These are phyloP conservation scores for Aspergillus viridinutans DNA, from an alignment of 2,329 filamentous ascomycete genomes.

Conservation along the genomic window DNA sequence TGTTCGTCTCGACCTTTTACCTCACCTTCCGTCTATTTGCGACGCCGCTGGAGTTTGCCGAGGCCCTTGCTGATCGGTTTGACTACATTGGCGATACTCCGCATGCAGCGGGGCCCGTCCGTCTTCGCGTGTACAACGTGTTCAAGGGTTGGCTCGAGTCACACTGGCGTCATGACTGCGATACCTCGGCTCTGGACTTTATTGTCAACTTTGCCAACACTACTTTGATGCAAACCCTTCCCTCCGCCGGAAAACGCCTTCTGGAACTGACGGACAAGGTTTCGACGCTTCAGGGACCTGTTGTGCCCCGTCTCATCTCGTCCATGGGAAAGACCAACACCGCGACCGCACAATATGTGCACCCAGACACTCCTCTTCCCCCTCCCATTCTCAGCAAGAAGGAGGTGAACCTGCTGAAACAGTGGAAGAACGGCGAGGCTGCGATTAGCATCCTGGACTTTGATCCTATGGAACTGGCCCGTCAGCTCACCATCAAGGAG, in stretches of 20 bases:
- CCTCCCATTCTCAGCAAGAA: slow-evolving; percentile 67
- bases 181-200: slow-evolving; percentile 68
- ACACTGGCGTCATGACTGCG: slow-evolving; percentile 82
- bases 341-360: slow-evolving; percentile 65
- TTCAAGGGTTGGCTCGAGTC: slow-evolving; percentile 98
- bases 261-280: slow-evolving; percentile 77
- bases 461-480: slow-evolving; percentile 82
- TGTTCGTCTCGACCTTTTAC: slow-evolving; percentile 92
- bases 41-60: slow-evolving; percentile 71
- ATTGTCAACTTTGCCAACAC: slow-evolving; percentile 77
- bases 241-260: slow-evolving; percentile 75
- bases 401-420: slow-evolving; percentile 66
- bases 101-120: slow-evolving; percentile 71
- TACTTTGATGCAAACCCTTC: slow-evolving; percentile 64
- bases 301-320: slow-evolving; percentile 78
- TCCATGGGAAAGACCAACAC: slow-evolving; percentile 86
- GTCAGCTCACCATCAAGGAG: slow-evolving; percentile 88
- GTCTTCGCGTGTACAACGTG: slow-evolving; percentile 88
- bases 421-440: slow-evolving; percentile 69
- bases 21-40: slow-evolving; percentile 94
- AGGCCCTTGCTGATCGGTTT: slow-evolving; percentile 83
- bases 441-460: slow-evolving; percentile 79
- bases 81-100: slow-evolving; percentile 81
- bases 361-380: slow-evolving; percentile 68
- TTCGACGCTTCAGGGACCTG: slow-evolving; percentile 63